Evolutionary conservation across 768 basidiomycete species (phyloP).

Genomic region (Suillus occidentalis): DNA sequence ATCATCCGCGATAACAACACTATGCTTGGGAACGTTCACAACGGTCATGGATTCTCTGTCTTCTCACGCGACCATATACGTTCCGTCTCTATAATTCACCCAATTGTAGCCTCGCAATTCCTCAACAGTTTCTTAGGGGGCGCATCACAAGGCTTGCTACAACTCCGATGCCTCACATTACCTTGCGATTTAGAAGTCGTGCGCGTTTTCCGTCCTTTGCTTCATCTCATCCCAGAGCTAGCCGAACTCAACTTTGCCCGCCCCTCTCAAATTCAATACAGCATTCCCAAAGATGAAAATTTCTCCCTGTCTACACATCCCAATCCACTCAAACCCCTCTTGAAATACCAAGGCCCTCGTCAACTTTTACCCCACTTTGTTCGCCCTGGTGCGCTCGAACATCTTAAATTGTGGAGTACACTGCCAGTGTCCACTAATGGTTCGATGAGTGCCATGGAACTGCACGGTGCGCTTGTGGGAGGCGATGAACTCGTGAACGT

Average conservation of each 20-base stretch:
- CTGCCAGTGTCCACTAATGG: not conserved
- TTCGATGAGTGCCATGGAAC: not conserved
- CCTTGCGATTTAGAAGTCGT: constrained; percentile 3
- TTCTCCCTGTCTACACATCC: not conserved
- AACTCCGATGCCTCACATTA: constrained; percentile 6
- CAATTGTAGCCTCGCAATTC: not conserved
- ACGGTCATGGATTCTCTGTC: not conserved
- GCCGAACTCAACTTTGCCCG: constrained; percentile 6
- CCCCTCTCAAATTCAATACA: not conserved
- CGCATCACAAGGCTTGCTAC: not conserved
- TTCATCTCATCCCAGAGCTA: constrained; percentile 7
- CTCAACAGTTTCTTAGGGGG: not conserved
- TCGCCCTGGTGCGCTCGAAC: constrained; percentile 3
- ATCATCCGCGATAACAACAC: not conserved
- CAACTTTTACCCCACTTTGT: constrained; percentile 8
- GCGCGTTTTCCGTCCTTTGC: constrained; percentile 1
- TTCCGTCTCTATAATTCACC: constrained; percentile 6
- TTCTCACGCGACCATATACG: constrained; percentile 5
- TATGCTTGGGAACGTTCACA: not conserved
- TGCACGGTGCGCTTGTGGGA: constrained; percentile 1
- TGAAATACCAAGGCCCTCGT: constrained; percentile 9
- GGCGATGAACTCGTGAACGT: not conserved
- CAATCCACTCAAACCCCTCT: not conserved
- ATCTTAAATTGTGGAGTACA: constrained; percentile 5
- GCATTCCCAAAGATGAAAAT: not conserved